phyloP scores from a whole-genome alignment of 345 rosid genomes.

The Pelargonium nanum region DNA sequence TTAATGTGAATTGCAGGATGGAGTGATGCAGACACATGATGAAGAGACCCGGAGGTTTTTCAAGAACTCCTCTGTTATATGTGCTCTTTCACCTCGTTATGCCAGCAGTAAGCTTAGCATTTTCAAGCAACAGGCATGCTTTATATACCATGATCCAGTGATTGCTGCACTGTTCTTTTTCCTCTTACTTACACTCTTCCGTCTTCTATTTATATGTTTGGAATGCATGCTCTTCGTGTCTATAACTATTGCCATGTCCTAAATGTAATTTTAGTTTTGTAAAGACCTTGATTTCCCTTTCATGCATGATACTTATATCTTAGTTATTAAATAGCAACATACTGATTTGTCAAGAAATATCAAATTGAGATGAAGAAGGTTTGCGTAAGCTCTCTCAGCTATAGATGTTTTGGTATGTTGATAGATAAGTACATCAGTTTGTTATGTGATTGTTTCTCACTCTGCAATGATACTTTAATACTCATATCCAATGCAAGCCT shows the following conservation, averaged over 20 bases:
- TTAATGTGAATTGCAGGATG: conserved; percentile 46
- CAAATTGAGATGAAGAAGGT: no score
- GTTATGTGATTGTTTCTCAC: no score
- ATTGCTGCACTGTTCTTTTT: conserved; percentile 1
- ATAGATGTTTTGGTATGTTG: no score
- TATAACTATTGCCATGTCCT: neutral
- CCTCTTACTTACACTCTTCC: neutral
- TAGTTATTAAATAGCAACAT: no score
- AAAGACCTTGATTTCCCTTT: no score
- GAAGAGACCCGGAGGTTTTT: conserved; percentile 66
- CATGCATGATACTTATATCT: no score
- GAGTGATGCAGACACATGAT: conserved; percentile 72
- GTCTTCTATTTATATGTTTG: neutral
- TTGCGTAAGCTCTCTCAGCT: no score
- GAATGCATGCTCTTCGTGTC: neutral
- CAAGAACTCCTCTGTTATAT: conserved; percentile 57
- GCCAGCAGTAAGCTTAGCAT: conserved; percentile 82
- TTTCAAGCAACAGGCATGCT: conserved; percentile 74
- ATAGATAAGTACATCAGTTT: no score
- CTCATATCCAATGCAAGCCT: no score
- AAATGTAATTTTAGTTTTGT: no score
- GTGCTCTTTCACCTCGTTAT: conserved; percentile 64
- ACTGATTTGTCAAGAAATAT: no score
- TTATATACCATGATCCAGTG: conserved; percentile 14
- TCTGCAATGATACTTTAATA: no score